Base-by-base conservation (phyloP, 352 stramenopile species). In the Globisporangium carolinianum region DNA sequence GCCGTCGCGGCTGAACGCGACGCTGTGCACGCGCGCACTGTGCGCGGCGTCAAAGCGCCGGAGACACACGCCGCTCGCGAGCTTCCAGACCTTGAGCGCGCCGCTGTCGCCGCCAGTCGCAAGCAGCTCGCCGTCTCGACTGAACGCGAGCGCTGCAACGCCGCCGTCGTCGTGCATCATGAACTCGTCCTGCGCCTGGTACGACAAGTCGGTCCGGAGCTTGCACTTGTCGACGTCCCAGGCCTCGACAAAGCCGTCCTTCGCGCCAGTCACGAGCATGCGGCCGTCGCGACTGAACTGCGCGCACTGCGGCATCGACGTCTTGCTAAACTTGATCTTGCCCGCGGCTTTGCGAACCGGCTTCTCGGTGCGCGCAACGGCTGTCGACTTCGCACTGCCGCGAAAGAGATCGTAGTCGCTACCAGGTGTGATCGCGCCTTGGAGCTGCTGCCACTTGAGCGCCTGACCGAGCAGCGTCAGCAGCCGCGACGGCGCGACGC, bases 191-290 rank as follows among this genome's bases (percentile, higher is more conserved):
- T 84, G 32, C 57, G 83, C 75, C 76, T 98, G 95, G 63, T 98
- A 98, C n/a, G 85, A 73, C 15, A 98, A 70, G 67, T 98, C 93
- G 62, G 93, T 97, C 17, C 87, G 75, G 51, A 97, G 60, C 42
- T 83, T 86, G 61, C 87, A 96, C 51, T 94, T 96, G 47, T 97
- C 87, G 59, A 80, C 72, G 70, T 97, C 88, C 91, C 91, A 98
- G 45, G 97, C 81, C 67, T 98, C 95, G 39, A 98, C 83, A 60
- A 98, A 96, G 5, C 93, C 94, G 67, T 98, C 95, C 48, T 96
- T 97, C 0, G 87, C 87, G n/a, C 91, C 93, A 4, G 90, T 98
- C 8, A 97, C 83, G 4, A 98, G 74, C 67, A 92, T 89, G 17
- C 73, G 72, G 32, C 88, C 90, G 60, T 97, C 87, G 0, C 79